Percentiles rank a stretch among this genome's conserved stretches.
phyloP scores from a whole-genome alignment of 176 grass and related monocot species.

The Leersia perrieri region DNA sequence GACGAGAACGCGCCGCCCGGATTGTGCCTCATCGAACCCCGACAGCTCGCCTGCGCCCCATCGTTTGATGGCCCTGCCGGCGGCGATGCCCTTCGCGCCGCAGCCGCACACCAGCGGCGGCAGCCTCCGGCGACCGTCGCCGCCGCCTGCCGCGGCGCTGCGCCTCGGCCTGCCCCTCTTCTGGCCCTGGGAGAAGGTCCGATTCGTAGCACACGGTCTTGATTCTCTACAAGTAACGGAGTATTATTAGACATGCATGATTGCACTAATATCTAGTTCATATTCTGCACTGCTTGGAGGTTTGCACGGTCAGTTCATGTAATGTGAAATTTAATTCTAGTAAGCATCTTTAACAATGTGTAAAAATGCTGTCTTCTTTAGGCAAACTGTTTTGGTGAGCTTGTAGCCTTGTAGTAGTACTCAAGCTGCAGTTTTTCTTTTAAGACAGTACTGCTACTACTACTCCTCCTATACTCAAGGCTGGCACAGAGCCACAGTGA shows the following conservation, averaged over 20 bases:
- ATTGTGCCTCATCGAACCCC: neutral
- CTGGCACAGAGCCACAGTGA: neutral
- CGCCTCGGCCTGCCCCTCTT: conserved; percentile 75
- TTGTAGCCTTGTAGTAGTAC: neutral
- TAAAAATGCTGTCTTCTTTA: neutral
- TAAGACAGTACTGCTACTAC: neutral
- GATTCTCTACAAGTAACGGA: too few species aligned
- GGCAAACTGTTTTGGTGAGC: neutral
- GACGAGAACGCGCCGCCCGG: neutral
- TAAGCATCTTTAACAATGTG: neutral
- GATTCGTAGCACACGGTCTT: neutral
- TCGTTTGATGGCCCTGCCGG: conserved; percentile 30
- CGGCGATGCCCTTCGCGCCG: conserved; percentile 3
- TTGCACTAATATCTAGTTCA: neutral
- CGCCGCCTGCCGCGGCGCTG: conserved; percentile 26
- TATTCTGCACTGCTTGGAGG: neutral
- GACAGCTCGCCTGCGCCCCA: neutral
- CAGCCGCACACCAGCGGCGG: neutral
- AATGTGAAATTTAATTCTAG: neutral
- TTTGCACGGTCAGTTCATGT: neutral
- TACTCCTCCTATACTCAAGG: conserved; percentile 3
- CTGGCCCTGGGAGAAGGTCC: conserved; percentile 97
- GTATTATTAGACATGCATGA: neutral
- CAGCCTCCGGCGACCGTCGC: conserved; percentile 1
- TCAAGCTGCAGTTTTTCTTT: neutral